Evolutionary conservation across 495 filamentous ascomycete genomes (phyloP).

Genomic region (Jackrogersella multiformis): DNA sequence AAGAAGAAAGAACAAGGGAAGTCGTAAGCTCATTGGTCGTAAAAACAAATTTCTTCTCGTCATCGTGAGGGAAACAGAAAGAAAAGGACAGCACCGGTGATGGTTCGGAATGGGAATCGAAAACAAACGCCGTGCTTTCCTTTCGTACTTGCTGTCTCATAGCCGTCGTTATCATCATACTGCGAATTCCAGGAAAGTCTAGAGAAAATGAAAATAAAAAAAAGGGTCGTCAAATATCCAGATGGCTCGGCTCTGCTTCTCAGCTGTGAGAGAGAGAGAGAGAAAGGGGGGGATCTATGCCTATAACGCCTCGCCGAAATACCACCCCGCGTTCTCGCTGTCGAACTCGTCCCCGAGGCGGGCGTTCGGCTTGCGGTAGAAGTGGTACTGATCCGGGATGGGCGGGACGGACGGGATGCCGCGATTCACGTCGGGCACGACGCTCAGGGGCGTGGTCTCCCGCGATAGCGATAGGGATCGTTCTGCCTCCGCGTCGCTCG

Average conservation of each 20-base stretch:
- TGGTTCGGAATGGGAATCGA: neutral
- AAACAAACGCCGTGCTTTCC: conserved; percentile 33
- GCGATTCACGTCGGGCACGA: conserved; percentile 50
- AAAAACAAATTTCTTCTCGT: conserved; percentile 20
- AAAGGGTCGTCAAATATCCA: conserved; percentile 4
- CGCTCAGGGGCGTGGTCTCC: conserved; percentile 37
- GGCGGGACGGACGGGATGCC: conserved; percentile 51
- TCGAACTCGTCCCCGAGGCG: conserved; percentile 11
- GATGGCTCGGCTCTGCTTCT: neutral
- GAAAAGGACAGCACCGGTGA: neutral
- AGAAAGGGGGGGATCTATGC: too few species aligned
- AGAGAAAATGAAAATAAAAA: conserved; percentile 6
- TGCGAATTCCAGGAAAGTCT: neutral
- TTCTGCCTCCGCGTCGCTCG: neutral
- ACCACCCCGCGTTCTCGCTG: conserved; percentile 18
- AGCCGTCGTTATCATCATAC: conserved; percentile 30
- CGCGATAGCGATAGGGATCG: neutral
- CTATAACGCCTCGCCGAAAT: conserved; percentile 29
- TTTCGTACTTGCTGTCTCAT: conserved; percentile 19
- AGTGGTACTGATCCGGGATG: conserved; percentile 45
- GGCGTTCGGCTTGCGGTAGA: conserved; percentile 26
- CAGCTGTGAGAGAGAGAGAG: too few species aligned
- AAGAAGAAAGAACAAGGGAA: conserved; percentile 2
- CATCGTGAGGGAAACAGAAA: conserved; percentile 18
- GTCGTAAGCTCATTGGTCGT: conserved; percentile 29